Base-by-base conservation (phyloP, 164 flowering plant species). In the Warburgia ugandensis region DNA sequence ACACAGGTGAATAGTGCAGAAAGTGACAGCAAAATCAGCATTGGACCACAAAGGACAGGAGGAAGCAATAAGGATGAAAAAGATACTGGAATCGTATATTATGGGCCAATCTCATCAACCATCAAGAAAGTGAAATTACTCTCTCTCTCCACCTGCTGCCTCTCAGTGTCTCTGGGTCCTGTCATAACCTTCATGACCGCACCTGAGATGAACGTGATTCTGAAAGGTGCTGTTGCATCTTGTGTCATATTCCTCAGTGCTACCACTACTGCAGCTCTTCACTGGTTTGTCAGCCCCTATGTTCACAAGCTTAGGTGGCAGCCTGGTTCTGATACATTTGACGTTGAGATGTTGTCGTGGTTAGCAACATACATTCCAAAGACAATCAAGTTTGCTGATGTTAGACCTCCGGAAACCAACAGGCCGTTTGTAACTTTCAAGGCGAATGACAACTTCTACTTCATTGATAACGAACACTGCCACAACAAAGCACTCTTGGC, bases 221-320 rank as follows among this genome's bases (percentile, higher is more conserved):
- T 87, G 52, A 87, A 87, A 59, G 96, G 96, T 21, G 95, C 90
- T 11, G 90, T 91, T 45, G 96, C 97, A 21, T 75, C 96, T 8
- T 21, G 94, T 26, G 97, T 84, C 28, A 87, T 91, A 52, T 79
- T 91, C 67, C 41, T 91, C 20, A 87, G 97, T 65, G 98, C 98
- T 58, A 56, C 95, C 12, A 91, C 95, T 22, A 91, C 98, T 20
- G 87, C 65, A 7, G 80, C 69, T 29, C 95, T 91, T 54, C 95
- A 91, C 71, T 91, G 98, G 98, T 91, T 91, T 58, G 96, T 81
- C 26, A 87, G 83, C 77, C 94, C 96, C 3, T 91, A 91, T 40
- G 58, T 91, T 61, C 97, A 91, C 75, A 87, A 81, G 71, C 77
- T 91, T 25, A 79, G 73, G 59, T 91, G 97, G 97, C 77, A 73